Evolutionary conservation across 352 stramenopile species (phyloP), one percentile per base, ranked within the genome.

Genomic region (Aphanomyces euteiches): DNA sequence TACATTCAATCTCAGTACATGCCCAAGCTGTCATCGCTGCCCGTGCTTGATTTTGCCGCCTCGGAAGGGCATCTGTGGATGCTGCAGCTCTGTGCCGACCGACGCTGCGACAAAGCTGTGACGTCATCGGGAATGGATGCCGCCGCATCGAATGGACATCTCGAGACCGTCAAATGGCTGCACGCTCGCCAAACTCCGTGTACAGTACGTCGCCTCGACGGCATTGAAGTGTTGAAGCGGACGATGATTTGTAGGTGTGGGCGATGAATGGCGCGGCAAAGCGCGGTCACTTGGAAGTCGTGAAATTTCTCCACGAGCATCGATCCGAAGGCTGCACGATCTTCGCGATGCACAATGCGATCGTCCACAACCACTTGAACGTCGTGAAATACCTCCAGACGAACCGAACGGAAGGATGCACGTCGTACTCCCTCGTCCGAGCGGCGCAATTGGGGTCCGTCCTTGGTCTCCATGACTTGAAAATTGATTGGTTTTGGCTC

Each of bases 191-290:
- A 36, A 15, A 56, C 48, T 17, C 38, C 64, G 4, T 70, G 64
- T 21, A 43, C 47, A 4, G 64, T 70, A 48, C 64, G 15, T 37
- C 3, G 6, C 10, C 34, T 21, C 41, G 7, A 15, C 58, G 34
- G 10, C 6, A 69, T 17, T 7, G 12, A 0, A 61, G 15, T 6
- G 41, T 17, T 15, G 5, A 37, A 28, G 17, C 0, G 19, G 15
- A 58, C 21, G 2, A 7, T 36, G 21, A 12, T 17, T 8, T 19
- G 17, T 70, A 70, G 64, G 54, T 70, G 6, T 70, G 64, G 64
- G 64, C 64, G 0, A 70, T 70, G 64, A 70, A 70, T n/a, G 64
- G 54, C 8, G 64, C 64, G 10, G 64, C 64, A 17, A 60, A 64
- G 34, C 45, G 64, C 17, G 64, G 64, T 7, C 64, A 70, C 45